A percentile compares a stretch with the other conserved stretches of the same genome.
Conservation (phyloP, 139 green algal species). For the Tetradesmus obliquus region DNA sequence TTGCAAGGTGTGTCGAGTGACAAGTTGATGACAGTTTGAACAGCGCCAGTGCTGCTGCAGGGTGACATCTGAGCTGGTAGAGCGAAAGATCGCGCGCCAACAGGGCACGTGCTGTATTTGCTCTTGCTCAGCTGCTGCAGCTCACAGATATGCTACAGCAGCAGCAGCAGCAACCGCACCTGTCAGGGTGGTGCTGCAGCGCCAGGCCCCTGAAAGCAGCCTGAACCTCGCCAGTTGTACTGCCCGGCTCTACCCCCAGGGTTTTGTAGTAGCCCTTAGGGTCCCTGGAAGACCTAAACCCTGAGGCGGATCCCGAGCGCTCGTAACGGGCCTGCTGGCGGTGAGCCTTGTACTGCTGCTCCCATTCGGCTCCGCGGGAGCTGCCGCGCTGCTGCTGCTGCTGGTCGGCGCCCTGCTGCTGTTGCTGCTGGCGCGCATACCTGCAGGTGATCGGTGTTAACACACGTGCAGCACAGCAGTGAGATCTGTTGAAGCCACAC, state of each 20-base stretch:
- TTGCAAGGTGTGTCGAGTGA: too few relatives aligned
- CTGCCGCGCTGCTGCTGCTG: slow-evolving; percentile 22
- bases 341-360: background rate
- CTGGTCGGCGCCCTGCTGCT: slow-evolving; percentile 16
- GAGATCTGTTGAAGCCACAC: too few relatives aligned
- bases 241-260: slow-evolving; percentile 24
- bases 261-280: slow-evolving; percentile 24
- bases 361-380: background rate
- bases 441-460: background rate
- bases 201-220: slow-evolving; percentile 37
- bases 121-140: too few relatives aligned
- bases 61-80: too few relatives aligned
- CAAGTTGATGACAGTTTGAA: too few relatives aligned
- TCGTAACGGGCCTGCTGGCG: slow-evolving; percentile 2
- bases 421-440: slow-evolving; percentile 10
- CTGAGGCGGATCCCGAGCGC: background rate
- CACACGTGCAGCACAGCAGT: too few relatives aligned
- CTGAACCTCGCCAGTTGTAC: slow-evolving; percentile 11
- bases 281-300: slow-evolving; percentile 8
- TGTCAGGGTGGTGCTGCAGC: slow-evolving; percentile 35
- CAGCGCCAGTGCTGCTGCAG: too few relatives aligned
- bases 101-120: too few relatives aligned
- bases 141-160: too few relatives aligned
- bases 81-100: too few relatives aligned
- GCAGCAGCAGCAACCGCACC: background rate